These are phyloP conservation scores for Citrullus amarus DNA, from an alignment of 306 rosid genomes.

Conservation along the genomic window DNA sequence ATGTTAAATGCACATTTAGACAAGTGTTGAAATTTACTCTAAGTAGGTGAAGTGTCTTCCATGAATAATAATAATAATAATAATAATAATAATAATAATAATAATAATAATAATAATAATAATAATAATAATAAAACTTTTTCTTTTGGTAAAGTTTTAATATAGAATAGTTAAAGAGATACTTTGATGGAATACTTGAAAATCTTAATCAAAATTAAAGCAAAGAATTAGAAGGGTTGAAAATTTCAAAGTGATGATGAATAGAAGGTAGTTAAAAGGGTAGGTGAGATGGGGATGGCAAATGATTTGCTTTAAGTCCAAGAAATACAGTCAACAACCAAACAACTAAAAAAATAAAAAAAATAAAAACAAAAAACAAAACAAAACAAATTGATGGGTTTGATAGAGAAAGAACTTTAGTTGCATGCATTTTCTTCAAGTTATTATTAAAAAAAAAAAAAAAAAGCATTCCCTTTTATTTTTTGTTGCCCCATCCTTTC, in stretches of 20 bases:
- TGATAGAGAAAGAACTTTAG: neutral
- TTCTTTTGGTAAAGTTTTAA: too few relatives aligned
- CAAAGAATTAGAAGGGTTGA: neutral
- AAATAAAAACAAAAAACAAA: too few relatives aligned
- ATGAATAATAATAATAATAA: too few relatives aligned
- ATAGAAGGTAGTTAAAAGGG: neutral
- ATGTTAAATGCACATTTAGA: too few relatives aligned
- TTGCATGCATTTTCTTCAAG: neutral
- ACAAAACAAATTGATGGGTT: neutral
- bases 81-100: too few relatives aligned
- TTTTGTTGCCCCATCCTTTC: neutral
- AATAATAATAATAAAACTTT: too few relatives aligned
- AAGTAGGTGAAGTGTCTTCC: too few relatives aligned
- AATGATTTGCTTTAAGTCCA: neutral
- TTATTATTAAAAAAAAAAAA: neutral
- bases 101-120: too few relatives aligned
- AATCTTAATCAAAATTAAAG: neutral
- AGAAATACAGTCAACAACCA: neutral
- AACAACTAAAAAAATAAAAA: neutral
- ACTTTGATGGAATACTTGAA: too few relatives aligned
- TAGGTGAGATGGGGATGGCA: slow-evolving; percentile 6
- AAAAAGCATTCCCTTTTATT: neutral
- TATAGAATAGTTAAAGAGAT: too few relatives aligned
- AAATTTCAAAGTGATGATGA: neutral
- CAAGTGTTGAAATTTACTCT: too few relatives aligned